A percentile compares a stretch with the other conserved stretches of the same genome.
phyloP scores from a whole-genome alignment of 176 grass and related monocot species.

The Dendrocalamus sinicus region DNA sequence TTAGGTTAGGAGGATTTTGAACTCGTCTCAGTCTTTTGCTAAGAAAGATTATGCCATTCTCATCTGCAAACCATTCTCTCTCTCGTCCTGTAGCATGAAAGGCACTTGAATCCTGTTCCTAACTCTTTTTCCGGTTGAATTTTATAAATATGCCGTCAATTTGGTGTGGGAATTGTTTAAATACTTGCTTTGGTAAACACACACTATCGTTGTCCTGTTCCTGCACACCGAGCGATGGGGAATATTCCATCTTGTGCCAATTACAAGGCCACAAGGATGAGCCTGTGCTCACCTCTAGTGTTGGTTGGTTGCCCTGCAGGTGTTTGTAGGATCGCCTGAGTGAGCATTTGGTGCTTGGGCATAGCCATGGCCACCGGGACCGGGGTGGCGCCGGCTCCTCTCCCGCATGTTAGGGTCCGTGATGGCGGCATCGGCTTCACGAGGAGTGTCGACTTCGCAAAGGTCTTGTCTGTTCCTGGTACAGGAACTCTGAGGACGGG shows the following conservation, averaged over 20 bases:
- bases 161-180: conserved; percentile 26
- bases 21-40: background rate
- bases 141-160: conserved; percentile 6
- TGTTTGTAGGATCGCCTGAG: conserved; percentile 58
- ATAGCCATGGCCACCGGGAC: conserved; percentile 70
- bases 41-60: background rate
- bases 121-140: background rate
- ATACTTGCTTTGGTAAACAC: background rate
- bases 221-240: background rate
- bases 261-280: conserved; percentile 2
- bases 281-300: background rate
- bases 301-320: conserved; percentile 39
- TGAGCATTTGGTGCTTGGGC: conserved; percentile 20
- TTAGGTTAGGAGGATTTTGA: background rate
- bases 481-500: conserved; percentile 32
- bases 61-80: background rate
- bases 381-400: conserved; percentile 64
- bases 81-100: background rate
- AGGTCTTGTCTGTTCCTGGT: conserved; percentile 50
- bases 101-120: background rate
- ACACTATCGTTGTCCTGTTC: conserved; percentile 43
- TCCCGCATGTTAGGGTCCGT: conserved; percentile 58
- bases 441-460: conserved; percentile 88
- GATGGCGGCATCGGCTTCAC: conserved; percentile 64
- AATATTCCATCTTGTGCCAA: conserved; percentile 48